phyloP scores from a whole-genome alignment of 1,284 basidiomycete genomes.

The Calocybe gambosa region DNA sequence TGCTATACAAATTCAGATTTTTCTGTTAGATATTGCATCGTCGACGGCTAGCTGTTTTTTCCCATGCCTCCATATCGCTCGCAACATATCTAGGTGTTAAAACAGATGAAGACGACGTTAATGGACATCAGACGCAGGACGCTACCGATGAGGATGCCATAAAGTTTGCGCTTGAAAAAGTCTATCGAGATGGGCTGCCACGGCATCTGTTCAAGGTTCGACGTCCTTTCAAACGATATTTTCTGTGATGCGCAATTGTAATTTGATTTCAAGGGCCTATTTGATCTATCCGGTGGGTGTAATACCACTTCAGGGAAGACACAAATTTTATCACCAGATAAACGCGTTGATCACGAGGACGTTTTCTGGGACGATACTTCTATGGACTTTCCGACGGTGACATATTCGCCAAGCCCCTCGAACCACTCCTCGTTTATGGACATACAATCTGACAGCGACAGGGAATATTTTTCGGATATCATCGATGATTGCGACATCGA shows the following conservation, averaged over 20 bases:
- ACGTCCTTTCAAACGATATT: conserved; percentile 10
- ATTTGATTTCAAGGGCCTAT: conserved; percentile 12
- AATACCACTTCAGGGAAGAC: conserved; percentile 23
- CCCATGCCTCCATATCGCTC: conserved; percentile 17
- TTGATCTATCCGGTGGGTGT: conserved; percentile 13
- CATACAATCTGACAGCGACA: conserved; percentile 6
- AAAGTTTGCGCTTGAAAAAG: conserved; percentile 38
- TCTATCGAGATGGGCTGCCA: conserved; percentile 39
- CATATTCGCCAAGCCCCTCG: not conserved
- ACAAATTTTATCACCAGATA: conserved; percentile 7
- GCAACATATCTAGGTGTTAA: conserved; percentile 17
- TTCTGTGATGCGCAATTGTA: conserved; percentile 5
- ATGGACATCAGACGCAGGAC: conserved; percentile 2
- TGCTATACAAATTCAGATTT: not conserved
- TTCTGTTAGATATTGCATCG: conserved; percentile 12
- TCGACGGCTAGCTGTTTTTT: conserved; percentile 11
- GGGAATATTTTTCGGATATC: conserved; percentile 7
- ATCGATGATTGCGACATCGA: conserved; percentile 8
- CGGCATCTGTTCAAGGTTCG: conserved; percentile 48
- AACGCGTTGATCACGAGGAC: conserved; percentile 6
- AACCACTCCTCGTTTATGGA: conserved; percentile 5
- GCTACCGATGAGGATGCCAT: conserved; percentile 33
- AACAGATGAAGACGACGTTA: not conserved
- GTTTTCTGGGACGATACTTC: conserved; percentile 15
- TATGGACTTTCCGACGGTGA: not conserved